Percentiles rank a stretch among this genome's conserved stretches.
phyloP scores from a whole-genome alignment of 768 basidiomycete species.

The Paxillus involutus region DNA sequence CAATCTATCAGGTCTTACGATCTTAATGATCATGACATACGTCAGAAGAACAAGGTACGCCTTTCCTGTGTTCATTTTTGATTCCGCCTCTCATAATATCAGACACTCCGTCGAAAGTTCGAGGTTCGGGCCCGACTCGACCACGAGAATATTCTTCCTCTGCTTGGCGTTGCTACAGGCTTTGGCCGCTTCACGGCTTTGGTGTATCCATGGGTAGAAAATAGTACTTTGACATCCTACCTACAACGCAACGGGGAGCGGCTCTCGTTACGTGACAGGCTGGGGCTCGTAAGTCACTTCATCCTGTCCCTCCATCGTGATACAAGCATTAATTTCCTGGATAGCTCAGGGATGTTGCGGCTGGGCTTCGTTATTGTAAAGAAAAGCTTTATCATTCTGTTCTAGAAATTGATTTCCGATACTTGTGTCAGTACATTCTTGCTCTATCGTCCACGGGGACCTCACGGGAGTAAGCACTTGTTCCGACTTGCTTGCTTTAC shows the following conservation, averaged over 20 bases:
- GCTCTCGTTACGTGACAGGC: constrained; percentile 5
- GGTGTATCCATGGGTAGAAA: constrained; percentile 27
- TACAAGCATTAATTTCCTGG: too few relatives aligned
- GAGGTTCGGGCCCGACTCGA: neutral
- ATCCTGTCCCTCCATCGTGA: too few relatives aligned
- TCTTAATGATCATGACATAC: too few relatives aligned
- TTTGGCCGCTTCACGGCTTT: constrained; percentile 26
- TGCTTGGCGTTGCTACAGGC: constrained; percentile 21
- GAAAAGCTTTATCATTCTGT: neutral
- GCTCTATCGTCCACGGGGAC: constrained; percentile 16
- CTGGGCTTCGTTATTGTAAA: constrained; percentile 15
- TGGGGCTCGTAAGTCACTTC: constrained; percentile 13
- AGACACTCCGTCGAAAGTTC: too few relatives aligned
- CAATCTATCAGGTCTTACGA: too few relatives aligned
- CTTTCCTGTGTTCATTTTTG: too few relatives aligned
- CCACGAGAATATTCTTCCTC: constrained; percentile 23
- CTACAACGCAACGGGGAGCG: constrained; percentile 7
- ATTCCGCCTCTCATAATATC: too few relatives aligned
- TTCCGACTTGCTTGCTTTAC: neutral
- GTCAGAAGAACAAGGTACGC: too few relatives aligned
- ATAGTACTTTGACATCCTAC: constrained; percentile 21
- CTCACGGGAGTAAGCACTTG: constrained; percentile 14
- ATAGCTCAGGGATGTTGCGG: constrained; percentile 11
- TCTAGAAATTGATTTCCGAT: neutral
- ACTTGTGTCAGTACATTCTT: constrained; percentile 13